These are phyloP conservation scores for Pseudevernia furfuracea DNA, from an alignment of 495 filamentous ascomycete genomes.

Conservation along the genomic window DNA sequence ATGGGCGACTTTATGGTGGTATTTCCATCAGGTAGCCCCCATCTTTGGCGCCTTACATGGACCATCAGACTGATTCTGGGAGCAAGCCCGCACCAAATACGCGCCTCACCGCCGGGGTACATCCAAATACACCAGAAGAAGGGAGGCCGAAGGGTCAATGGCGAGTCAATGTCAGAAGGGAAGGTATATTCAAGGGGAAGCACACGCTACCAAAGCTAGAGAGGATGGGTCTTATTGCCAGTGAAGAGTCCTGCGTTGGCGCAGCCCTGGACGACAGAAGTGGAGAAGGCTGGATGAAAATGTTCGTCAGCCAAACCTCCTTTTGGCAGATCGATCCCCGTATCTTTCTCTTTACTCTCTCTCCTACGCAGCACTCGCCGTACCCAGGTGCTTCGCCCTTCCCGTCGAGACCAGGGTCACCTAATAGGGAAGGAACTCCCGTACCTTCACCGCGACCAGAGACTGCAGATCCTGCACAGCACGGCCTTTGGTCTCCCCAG, in stretches of 20 bases:
- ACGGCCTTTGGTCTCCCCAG: slow-evolving; percentile 32
- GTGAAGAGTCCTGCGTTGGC: slow-evolving; percentile 68
- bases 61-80: slow-evolving; percentile 17
- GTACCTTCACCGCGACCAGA: slow-evolving; percentile 22
- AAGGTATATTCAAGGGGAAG: slow-evolving; percentile 76
- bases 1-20: slow-evolving; percentile 93
- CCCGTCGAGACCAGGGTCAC: slow-evolving; percentile 52
- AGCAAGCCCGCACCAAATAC: slow-evolving; percentile 39
- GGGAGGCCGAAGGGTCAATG: slow-evolving; percentile 81
- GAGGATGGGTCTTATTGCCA: slow-evolving; percentile 79
- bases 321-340: slow-evolving; percentile 92
- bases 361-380: slow-evolving; percentile 50
- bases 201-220: slow-evolving; percentile 85
- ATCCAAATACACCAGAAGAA: slow-evolving; percentile 51
- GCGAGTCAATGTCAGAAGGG: slow-evolving; percentile 74
- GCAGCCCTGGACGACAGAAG: slow-evolving; percentile 50
- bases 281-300: slow-evolving; percentile 61
- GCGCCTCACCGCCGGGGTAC: slow-evolving; percentile 53
- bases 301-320: slow-evolving; percentile 70
- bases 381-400: slow-evolving; percentile 51
- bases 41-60: background rate
- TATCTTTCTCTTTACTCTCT: slow-evolving; percentile 77
- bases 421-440: slow-evolving; percentile 41
- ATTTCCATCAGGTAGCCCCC: slow-evolving; percentile 66
- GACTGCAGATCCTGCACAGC: slow-evolving; percentile 28